phyloP scores from a whole-genome alignment of 768 basidiomycete genomes.

The Pleurotus tuoliensis region DNA sequence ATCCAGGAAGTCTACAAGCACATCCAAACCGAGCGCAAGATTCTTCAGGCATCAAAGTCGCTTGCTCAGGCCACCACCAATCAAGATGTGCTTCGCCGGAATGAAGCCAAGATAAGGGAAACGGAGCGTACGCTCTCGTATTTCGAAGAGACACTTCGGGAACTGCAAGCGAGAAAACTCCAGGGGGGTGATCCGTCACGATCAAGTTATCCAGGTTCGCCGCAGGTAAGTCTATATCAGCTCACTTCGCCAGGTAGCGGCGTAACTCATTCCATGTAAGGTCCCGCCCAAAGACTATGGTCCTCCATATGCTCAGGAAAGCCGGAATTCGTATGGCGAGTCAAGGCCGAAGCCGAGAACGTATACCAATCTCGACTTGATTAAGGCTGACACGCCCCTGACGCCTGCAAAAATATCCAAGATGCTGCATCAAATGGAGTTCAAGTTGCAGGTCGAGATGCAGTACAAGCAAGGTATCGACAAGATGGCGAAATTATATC shows the following conservation, averaged over 20 bases:
- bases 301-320: conserved; percentile 27
- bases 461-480: conserved; percentile 98
- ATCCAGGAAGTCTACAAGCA: conserved; percentile 87
- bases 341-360: conserved; percentile 54
- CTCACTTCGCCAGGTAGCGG: background rate
- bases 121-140: conserved; percentile 80
- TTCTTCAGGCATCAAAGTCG: conserved; percentile 79
- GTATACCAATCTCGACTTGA: conserved; percentile 86
- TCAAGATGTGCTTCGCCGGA: conserved; percentile 77
- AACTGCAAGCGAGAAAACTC: conserved; percentile 76
- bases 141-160: conserved; percentile 81
- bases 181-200: conserved; percentile 52
- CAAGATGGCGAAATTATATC: conserved; percentile 97
- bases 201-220: conserved; percentile 42
- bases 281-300: conserved; percentile 54
- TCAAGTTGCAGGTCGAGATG: conserved; percentile 97
- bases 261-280: conserved; percentile 21
- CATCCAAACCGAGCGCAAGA: conserved; percentile 90
- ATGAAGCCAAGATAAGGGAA: conserved; percentile 84
- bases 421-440: conserved; percentile 98
- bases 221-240: conserved; percentile 31
- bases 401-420: conserved; percentile 94
- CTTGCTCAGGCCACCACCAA: conserved; percentile 82
- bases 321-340: conserved; percentile 17
- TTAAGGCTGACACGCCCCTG: conserved; percentile 96